Evolutionary conservation across 257 asterid genomes (phyloP).

Genomic region (Penstemon newberryi): DNA sequence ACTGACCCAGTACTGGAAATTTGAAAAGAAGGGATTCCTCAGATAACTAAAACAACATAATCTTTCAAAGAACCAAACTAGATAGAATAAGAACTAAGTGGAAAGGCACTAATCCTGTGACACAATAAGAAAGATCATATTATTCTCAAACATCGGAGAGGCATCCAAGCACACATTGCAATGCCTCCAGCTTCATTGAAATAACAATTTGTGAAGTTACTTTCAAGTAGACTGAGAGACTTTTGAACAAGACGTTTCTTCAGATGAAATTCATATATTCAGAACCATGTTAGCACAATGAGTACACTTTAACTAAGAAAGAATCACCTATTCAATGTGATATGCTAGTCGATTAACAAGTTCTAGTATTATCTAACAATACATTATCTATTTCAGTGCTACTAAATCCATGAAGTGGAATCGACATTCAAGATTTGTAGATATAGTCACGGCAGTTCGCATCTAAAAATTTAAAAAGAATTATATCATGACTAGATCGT

Average conservation of each 20-base stretch:
- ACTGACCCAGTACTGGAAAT: constrained; percentile 90
- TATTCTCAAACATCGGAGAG: neutral
- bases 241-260: neutral
- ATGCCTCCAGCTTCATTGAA: neutral
- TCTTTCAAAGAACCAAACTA: neutral
- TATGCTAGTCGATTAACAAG: neutral
- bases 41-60: constrained; percentile 23
- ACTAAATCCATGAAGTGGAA: no score
- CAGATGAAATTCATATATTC: neutral
- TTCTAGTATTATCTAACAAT: neutral
- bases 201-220: neutral
- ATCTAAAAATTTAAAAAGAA: no score
- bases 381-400: neutral
- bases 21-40: constrained; percentile 6
- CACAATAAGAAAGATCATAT: constrained; percentile 1
- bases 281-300: no score
- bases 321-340: neutral
- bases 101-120: neutral
- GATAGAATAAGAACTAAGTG: neutral
- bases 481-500: no score
- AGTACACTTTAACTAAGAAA: neutral
- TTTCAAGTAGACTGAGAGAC: neutral
- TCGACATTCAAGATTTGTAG: no score
- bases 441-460: no score
- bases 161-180: neutral